phyloP scores from a whole-genome alignment of 176 grass and related monocot genomes.

The Avena atlantica region DNA sequence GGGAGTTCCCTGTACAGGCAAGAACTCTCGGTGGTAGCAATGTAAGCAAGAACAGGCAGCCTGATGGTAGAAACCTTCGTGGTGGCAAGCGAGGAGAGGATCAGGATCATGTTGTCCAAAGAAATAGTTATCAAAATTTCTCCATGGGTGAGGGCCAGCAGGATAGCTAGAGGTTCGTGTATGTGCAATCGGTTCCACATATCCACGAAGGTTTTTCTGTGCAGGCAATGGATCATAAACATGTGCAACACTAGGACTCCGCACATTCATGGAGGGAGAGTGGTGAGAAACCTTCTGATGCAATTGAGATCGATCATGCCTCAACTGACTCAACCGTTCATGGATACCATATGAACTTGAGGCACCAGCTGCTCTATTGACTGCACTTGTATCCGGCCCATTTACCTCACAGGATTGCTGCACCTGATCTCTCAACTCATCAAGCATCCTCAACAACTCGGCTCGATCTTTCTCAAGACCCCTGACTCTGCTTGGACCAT shows the following conservation, averaged over 20 bases:
- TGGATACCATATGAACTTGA: conserved; percentile 49
- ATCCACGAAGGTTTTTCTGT: conserved; percentile 49
- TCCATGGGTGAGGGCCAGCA: conserved; percentile 48
- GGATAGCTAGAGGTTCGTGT: conserved; percentile 48
- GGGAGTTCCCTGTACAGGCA: conserved; percentile 59
- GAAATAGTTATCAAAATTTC: conserved; percentile 65
- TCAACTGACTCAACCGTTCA: conserved; percentile 47
- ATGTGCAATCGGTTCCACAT: conserved; percentile 50
- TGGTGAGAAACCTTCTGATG: conserved; percentile 43
- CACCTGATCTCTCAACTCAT: conserved; percentile 92
- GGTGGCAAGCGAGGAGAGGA: conserved; percentile 66
- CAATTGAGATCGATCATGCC: conserved; percentile 50
- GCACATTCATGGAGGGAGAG: conserved; percentile 43
- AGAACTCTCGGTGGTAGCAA: conserved; percentile 68
- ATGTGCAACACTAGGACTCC: conserved; percentile 47
- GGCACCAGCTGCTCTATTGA: conserved; percentile 35
- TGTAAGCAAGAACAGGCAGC: conserved; percentile 75
- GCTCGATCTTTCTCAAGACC: conserved; percentile 79
- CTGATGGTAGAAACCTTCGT: conserved; percentile 82
- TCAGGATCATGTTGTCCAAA: conserved; percentile 73
- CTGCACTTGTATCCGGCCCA: conserved; percentile 47
- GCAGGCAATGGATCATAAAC: conserved; percentile 59
- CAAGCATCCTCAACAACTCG: conserved; percentile 79
- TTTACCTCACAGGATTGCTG: conserved; percentile 69
- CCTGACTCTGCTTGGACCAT: conserved; percentile 73